Base-by-base conservation (phyloP, 1,284 basidiomycete species). In the Malassezia japonica region DNA sequence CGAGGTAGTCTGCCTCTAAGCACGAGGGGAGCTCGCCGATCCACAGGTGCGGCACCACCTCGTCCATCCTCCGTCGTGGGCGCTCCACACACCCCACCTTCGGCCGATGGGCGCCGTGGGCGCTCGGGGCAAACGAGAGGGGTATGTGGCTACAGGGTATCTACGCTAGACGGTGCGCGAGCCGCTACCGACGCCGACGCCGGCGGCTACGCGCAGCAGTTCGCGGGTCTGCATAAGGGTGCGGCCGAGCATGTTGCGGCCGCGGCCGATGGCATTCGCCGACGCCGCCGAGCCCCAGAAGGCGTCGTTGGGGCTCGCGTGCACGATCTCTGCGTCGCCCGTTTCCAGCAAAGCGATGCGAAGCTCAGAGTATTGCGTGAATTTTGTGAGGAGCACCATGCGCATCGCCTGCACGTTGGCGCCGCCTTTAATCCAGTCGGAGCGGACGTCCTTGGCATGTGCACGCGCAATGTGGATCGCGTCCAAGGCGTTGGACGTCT, bases 1-100 rank as follows among this genome's bases (percentile, higher is more conserved):
- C 48, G 21, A 70, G 61, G 27, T 64, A 64, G 33, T 63, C 59
- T 21, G 34, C 27, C n/a, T 64, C 56, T 37, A 68, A 49, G 9
- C 65, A 64, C 6, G 61, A 61, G 6, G 59, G 52, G 8, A 68
- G 57, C 13, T 64, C 60, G 23, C 65, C 64, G 5, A 70, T 53
- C 62, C 65, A 70, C 9, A 70, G 52, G 15, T 59, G 57, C 0
- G 65, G 65, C n/a, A 66, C 47, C 15, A 70, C 42, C 33, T 68
- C 64, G 50, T 70, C 67, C 67, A 70, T 70, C n/a, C n/a, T n/a
- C n/a, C n/a, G n/a, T n/a, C n/a, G n/a, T n/a, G n/a, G n/a, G n/a
- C n/a, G n/a, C n/a, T n/a, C n/a, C n/a, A n/a, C n/a, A n/a, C n/a
- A n/a, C n/a, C n/a, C n/a, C n/a, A n/a, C n/a, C n/a, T n/a, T n/a